Percentiles rank a stretch among this genome's conserved stretches.
These are phyloP conservation scores for Solanum hybrid DNA, from an alignment of 305 asterid genomes.

Conservation along the genomic window DNA sequence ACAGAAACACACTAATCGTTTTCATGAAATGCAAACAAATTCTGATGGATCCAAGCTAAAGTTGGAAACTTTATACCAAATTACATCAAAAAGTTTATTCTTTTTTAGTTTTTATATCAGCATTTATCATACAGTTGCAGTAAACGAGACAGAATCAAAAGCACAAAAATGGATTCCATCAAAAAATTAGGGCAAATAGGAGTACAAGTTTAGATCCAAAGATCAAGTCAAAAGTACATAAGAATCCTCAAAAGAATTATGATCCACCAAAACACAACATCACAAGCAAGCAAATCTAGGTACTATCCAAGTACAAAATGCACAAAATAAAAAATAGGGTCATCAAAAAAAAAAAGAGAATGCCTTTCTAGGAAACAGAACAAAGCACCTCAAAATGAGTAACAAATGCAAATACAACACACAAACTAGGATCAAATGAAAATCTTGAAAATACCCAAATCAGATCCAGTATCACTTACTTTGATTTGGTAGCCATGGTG, in stretches of 20 bases:
- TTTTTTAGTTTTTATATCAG: background rate
- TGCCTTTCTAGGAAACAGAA: background rate
- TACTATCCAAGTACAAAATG: background rate
- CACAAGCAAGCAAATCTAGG: background rate
- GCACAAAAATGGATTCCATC: background rate
- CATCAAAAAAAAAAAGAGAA: background rate
- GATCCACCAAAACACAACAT: background rate
- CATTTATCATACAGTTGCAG: background rate
- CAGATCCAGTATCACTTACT: slow-evolving; percentile 64
- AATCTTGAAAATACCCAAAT: slow-evolving; percentile 13
- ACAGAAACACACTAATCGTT: background rate
- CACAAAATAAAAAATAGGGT: background rate
- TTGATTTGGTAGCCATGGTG: slow-evolving; percentile 73
- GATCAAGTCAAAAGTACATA: slow-evolving; percentile 1
- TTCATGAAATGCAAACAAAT: slow-evolving; percentile 5
- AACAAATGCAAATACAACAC: slow-evolving; percentile 1
- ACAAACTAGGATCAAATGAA: background rate
- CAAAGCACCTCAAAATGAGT: background rate
- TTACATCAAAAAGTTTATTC: background rate
- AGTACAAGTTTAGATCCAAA: slow-evolving; percentile 1
- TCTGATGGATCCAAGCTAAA: slow-evolving; percentile 18
- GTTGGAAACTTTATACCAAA: slow-evolving; percentile 1
- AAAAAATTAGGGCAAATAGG: background rate
- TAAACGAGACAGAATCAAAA: background rate
- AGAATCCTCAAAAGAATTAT: background rate